Base-by-base conservation (phyloP, 1,284 basidiomycete species). In the Trichosporon ovoides region DNA sequence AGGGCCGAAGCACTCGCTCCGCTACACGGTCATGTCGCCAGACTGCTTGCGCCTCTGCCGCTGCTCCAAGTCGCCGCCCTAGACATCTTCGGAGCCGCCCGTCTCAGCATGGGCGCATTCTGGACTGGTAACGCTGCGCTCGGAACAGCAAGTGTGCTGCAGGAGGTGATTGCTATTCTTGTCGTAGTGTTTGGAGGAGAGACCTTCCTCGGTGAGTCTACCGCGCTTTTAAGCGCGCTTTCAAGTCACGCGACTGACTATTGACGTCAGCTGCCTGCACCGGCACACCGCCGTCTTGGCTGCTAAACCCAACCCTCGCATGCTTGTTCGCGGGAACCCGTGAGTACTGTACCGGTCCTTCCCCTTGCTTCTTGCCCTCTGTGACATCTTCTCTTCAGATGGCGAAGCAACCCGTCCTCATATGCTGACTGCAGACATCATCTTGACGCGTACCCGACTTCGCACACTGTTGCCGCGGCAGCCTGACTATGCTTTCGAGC, bases 151-250 rank as follows among this genome's bases (percentile, higher is more conserved):
- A 65, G 57, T 13, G 56, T 65, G 13, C 34, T 74, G 56, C 74
- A 75, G 56, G 76, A 78, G 57, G 59, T 68, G 6, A 53, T 72
- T 11, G 76, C 75, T 0, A 64, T 78, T 14, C 38, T 73, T 61
- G 57, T 76, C 0, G 63, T 78, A 28, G 62, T 78, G 2, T 78
- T 76, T 61, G 76, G 76, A 14, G 75, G 74, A 19, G 76, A 78
- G 60, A 77, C 75, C 1, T 76, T 77, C 43, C 65, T 78, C 0
- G 61, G 76, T 77, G 52, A 66, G 74, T 64, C 9, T 12, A n/a
- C n/a, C n/a, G n/a, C n/a, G 7, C 13, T n/a, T n/a, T 34, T 19
- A 48, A 2, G 13, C 36, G n/a, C 40, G 35, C 22, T 10, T 22
- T 18, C 7, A 9, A 37, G 19, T 33, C 19, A 53, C 22, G 31